Evolutionary conservation across 495 filamentous ascomycete genomes (phyloP).

Genomic region (Terfezia claveryi): DNA sequence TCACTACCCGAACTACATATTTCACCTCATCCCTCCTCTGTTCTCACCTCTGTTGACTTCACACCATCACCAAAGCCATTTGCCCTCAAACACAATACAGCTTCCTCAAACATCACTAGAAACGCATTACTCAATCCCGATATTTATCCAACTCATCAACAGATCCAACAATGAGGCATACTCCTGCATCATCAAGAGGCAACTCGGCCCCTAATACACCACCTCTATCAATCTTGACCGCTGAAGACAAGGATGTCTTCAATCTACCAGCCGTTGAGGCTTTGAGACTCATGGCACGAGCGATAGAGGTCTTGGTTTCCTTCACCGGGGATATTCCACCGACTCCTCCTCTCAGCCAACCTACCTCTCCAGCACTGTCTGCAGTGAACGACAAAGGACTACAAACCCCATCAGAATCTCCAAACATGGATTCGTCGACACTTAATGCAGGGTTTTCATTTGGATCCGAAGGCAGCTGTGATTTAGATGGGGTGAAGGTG

Average conservation of each 20-base stretch:
- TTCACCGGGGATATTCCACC: conserved; percentile 52
- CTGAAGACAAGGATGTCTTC: conserved; percentile 35
- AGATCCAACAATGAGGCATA: not conserved
- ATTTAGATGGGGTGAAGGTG: conserved; percentile 25
- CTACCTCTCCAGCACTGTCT: conserved; percentile 36
- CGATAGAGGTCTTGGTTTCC: conserved; percentile 49
- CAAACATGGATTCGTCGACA: not conserved
- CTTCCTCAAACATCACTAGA: too few species aligned
- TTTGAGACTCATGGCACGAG: conserved; percentile 51
- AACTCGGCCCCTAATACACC: not conserved
- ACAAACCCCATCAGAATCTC: not conserved
- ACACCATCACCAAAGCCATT: not conserved
- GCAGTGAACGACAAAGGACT: conserved; percentile 7
- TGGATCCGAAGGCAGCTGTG: conserved; percentile 8
- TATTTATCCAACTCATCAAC: not conserved
- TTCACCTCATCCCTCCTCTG: not conserved
- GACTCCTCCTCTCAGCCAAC: conserved; percentile 41
- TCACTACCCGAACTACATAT: not conserved
- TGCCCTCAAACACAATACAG: not conserved
- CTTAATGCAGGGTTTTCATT: conserved; percentile 2
- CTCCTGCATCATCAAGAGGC: not conserved
- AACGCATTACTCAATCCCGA: not conserved
- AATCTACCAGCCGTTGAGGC: conserved; percentile 49
- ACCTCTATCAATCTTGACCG: not conserved
- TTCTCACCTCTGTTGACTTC: not conserved